Evolutionary conservation across 2,329 filamentous ascomycete genomes (phyloP).

Genomic region (Aureobasidium sp.): DNA sequence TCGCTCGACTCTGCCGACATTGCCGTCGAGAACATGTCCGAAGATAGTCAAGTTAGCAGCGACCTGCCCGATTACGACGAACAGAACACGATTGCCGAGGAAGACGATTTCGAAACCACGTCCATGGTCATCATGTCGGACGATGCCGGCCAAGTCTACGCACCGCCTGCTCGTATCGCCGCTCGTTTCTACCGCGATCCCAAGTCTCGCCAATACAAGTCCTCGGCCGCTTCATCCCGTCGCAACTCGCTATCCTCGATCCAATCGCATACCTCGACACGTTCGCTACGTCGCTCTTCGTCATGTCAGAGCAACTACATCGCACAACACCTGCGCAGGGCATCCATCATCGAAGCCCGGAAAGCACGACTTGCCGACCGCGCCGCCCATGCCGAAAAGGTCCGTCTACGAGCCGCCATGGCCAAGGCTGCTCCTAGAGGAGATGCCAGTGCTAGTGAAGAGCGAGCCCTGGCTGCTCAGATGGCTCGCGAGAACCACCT

Average conservation of each 20-base stretch:
- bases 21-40: conserved; percentile 6
- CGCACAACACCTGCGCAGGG: conserved; percentile 69
- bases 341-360: conserved; percentile 71
- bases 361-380: conserved; percentile 72
- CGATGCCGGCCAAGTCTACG: conserved; percentile 39
- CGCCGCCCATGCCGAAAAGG: conserved; percentile 75
- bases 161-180: conserved; percentile 67
- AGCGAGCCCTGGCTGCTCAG: conserved; percentile 67
- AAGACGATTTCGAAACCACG: conserved; percentile 5
- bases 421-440: conserved; percentile 60
- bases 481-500: conserved; percentile 72
- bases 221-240: conserved; percentile 68
- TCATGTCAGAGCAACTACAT: conserved; percentile 67
- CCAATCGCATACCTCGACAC: conserved; percentile 61
- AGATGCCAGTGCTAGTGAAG: conserved; percentile 57
- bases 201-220: conserved; percentile 58
- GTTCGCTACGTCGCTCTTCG: conserved; percentile 40
- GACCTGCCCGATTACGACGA: conserved; percentile 8
- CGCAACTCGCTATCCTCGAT: conserved; percentile 72
- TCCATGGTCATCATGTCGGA: conserved; percentile 28
- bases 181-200: conserved; percentile 65
- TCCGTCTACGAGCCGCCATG: conserved; percentile 64
- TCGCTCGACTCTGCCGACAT: background rate
- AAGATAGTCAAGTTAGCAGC: background rate
- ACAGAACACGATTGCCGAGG: background rate